These are phyloP conservation scores for Cyclotella choctawhatcheeana DNA, from an alignment of 108 stramenopile species.

Conservation along the genomic window DNA sequence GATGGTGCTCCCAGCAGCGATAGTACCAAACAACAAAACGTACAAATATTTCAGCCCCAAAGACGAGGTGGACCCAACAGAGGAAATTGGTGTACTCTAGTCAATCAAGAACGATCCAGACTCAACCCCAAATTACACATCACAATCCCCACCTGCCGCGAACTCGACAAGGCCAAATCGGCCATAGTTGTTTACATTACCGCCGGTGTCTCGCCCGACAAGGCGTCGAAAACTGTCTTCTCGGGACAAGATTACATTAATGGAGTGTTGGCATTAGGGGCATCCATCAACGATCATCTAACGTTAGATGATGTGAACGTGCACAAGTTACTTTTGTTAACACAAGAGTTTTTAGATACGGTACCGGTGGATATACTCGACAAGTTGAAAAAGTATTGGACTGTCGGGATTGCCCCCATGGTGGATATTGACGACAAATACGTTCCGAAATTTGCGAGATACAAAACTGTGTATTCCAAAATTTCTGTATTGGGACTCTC, in stretches of 20 bases:
- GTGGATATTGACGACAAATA: constrained; percentile 16
- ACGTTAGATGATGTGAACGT: background rate
- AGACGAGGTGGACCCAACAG: no score
- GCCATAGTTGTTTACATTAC: constrained; percentile 9
- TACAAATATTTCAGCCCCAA: no score
- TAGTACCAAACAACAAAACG: no score
- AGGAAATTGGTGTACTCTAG: no score
- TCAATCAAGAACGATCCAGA: no score
- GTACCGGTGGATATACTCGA: background rate
- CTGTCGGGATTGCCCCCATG: background rate
- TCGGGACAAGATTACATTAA: constrained; percentile 15
- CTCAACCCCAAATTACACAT: no score
- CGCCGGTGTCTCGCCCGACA: background rate
- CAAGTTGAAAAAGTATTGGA: constrained; percentile 13
- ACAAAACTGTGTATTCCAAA: constrained; percentile 12
- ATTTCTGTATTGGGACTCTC: background rate
- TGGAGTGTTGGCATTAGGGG: constrained; percentile 12
- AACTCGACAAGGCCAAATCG: no score
- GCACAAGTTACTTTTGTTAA: constrained; percentile 1
- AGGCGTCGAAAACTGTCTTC: background rate
- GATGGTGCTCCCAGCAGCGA: no score
- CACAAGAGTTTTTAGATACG: background rate
- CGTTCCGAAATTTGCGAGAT: constrained; percentile 1
- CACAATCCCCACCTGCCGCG: no score
- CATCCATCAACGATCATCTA: constrained; percentile 2